Evolutionary conservation across 192 early-diverging fungal genomes (phyloP).

Genomic region (Paraglomus occultum): DNA sequence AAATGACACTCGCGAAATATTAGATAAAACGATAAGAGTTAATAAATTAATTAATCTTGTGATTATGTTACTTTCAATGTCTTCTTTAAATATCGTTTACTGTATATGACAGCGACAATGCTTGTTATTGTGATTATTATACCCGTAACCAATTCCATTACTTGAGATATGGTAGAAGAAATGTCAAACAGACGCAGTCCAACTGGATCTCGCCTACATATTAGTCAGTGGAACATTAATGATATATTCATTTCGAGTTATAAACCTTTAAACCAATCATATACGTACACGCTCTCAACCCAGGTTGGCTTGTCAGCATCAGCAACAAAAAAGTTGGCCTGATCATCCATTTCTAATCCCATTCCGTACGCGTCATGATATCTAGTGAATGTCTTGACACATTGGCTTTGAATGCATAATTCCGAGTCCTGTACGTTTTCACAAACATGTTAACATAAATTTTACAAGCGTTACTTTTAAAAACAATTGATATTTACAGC

Average conservation of each 20-base stretch:
- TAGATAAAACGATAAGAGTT: too few species aligned
- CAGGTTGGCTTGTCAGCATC: constrained; percentile 47
- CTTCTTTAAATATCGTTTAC: constrained; percentile 36
- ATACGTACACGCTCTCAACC: constrained; percentile 56
- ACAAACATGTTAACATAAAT: not conserved
- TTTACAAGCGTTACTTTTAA: not conserved
- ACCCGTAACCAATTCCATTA: constrained; percentile 44
- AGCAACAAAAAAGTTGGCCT: constrained; percentile 36
- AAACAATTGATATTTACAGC: constrained; percentile 17
- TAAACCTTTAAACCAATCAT: not conserved
- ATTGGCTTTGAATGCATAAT: constrained; percentile 44
- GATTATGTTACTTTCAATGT: constrained; percentile 36
- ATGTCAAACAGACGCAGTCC: constrained; percentile 43
- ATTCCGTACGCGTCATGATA: constrained; percentile 55
- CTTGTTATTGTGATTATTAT: constrained; percentile 38
- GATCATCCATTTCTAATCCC: constrained; percentile 43
- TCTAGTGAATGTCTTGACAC: constrained; percentile 46
- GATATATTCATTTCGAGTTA: not conserved
- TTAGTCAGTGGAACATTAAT: not conserved
- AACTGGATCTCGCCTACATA: constrained; percentile 46
- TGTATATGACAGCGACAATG: constrained; percentile 33
- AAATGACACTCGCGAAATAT: too few species aligned
- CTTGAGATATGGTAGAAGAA: constrained; percentile 39
- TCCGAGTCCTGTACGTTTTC: constrained; percentile 34
- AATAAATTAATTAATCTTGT: too few species aligned